Base-by-base conservation (phyloP, 345 rosid species). In the Excoecaria agallocha region DNA sequence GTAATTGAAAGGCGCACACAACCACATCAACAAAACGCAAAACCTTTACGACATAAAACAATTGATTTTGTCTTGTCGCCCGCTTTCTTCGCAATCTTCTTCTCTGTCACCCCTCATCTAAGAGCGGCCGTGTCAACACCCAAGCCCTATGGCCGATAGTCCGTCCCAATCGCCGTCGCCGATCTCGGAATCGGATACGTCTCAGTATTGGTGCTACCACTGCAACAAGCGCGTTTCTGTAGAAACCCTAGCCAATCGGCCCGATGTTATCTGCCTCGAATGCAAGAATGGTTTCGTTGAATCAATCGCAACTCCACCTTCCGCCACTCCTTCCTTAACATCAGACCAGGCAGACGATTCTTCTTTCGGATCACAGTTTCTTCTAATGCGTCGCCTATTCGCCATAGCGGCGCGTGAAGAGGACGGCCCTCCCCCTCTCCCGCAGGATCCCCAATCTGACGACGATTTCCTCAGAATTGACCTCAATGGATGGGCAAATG, bases 201-300 rank as follows among this genome's bases (percentile, higher is more conserved):
- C 80, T 22, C 77, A 87, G 62, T 83, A 87, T 74, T 91, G 97
- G 97, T 91, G 97, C 74, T 80, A 89, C 74, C 86, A 83, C 86
- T 91, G 93, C 86, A 82, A 84, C 55, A 91, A 89, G 73, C 89
- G 88, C 74, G 97, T 91, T 35, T 65, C 79, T 30, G 81, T 88
- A 6, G 92, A 89, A 79, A 83, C 88, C 64, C 74, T 81, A 19
- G 84, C 82, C 22, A 78, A 83, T 66, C 79, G 76, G 2, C 78
- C 84, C 5, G 87, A 82, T 59, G 74, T 84, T 72, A 77, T 89
- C 25, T 91, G 97, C 79, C 76, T 46, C 41, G 97, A 91, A 80
- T 91, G 97, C 83, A 85, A 89, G 75, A 82, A 83, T 77, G 97
- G 93, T 43, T 91, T 91, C 79, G 90, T 91, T 10, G 93, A 89